Evolutionary conservation across 2,329 filamentous ascomycete genomes (phyloP).

Genomic region (Septoria linicola): DNA sequence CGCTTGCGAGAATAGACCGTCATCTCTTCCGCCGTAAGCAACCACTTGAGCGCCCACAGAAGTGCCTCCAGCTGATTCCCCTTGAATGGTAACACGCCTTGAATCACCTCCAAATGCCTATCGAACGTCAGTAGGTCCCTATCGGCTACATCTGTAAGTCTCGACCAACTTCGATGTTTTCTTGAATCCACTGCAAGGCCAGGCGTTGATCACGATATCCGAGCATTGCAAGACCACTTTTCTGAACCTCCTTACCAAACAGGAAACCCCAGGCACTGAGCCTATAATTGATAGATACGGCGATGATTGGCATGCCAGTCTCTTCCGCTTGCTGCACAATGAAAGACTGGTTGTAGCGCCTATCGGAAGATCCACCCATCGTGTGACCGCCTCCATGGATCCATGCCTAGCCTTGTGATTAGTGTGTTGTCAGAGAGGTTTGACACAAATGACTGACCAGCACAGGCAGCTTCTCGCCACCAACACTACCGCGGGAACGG

Average conservation of each 20-base stretch:
- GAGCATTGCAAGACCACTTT: constrained; percentile 52
- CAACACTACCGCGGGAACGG: constrained; percentile 16
- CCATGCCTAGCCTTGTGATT: constrained; percentile 12
- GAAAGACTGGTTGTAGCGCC: constrained; percentile 33
- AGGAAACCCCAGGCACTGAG: constrained; percentile 69
- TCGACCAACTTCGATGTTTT: constrained; percentile 26
- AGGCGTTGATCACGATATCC: constrained; percentile 39
- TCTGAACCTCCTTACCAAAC: constrained; percentile 53
- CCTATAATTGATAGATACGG: constrained; percentile 62
- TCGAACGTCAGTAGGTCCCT: too few species aligned
- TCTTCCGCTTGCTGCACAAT: constrained; percentile 32
- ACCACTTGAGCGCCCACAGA: constrained; percentile 53
- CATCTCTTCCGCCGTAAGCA: constrained; percentile 55
- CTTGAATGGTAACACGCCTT: constrained; percentile 30
- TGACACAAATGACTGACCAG: too few species aligned
- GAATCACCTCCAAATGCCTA: constrained; percentile 33
- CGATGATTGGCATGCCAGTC: constrained; percentile 48
- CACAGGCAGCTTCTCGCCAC: constrained; percentile 22
- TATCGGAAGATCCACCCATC: constrained; percentile 29
- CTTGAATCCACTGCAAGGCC: constrained; percentile 46
- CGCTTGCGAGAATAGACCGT: constrained; percentile 54
- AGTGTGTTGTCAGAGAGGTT: too few species aligned
- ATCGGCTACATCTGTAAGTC: too few species aligned
- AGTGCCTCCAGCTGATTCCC: constrained; percentile 39
- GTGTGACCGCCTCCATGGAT: constrained; percentile 29